These are phyloP conservation scores for Mrakiaceae sp. DNA, from an alignment of 1,284 basidiomycete genomes.

Conservation along the genomic window DNA sequence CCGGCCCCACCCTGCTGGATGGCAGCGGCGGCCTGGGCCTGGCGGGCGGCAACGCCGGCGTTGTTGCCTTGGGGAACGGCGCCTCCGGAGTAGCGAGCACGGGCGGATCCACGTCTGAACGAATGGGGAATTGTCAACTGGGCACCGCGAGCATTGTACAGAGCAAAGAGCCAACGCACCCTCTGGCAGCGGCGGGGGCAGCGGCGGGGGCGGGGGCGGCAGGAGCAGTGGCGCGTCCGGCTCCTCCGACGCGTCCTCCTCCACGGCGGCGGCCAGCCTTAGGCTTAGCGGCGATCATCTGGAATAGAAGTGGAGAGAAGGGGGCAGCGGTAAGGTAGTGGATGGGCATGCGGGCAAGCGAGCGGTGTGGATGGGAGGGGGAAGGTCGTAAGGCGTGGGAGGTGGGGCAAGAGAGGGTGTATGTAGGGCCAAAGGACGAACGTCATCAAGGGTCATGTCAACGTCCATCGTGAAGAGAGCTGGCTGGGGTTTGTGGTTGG, in stretches of 20 bases:
- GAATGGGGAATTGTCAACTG: slow-evolving; percentile 14
- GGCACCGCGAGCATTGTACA: slow-evolving; percentile 37
- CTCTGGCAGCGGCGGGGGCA: slow-evolving; percentile 2
- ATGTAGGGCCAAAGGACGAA: slow-evolving; percentile 36
- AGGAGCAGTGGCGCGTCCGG: slow-evolving; percentile 21
- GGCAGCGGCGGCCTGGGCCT: slow-evolving; percentile 15
- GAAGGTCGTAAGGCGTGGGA: slow-evolving; percentile 14
- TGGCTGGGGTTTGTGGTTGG: background rate
- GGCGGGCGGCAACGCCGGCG: slow-evolving; percentile 12
- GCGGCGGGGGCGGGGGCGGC: slow-evolving; percentile 13
- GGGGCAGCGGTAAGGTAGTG: slow-evolving; percentile 15
- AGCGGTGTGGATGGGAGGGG: slow-evolving; percentile 18
- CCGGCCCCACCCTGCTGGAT: slow-evolving; percentile 4
- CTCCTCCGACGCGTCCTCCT: slow-evolving; percentile 19
- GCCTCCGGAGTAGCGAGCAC: slow-evolving; percentile 39
- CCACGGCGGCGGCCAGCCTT: slow-evolving; percentile 39
- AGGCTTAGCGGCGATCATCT: slow-evolving; percentile 62
- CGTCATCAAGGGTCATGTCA: slow-evolving; percentile 83
- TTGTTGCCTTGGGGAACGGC: slow-evolving; percentile 25
- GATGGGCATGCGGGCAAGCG: slow-evolving; percentile 16
- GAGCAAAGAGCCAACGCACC: slow-evolving; percentile 46
- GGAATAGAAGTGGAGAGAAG: slow-evolving; percentile 10
- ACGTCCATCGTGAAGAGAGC: slow-evolving; percentile 34
- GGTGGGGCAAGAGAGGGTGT: slow-evolving; percentile 16
- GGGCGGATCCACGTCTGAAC: slow-evolving; percentile 26